Base-by-base conservation (phyloP, 805 yeast species). In the Nakazawaea pomicola region DNA sequence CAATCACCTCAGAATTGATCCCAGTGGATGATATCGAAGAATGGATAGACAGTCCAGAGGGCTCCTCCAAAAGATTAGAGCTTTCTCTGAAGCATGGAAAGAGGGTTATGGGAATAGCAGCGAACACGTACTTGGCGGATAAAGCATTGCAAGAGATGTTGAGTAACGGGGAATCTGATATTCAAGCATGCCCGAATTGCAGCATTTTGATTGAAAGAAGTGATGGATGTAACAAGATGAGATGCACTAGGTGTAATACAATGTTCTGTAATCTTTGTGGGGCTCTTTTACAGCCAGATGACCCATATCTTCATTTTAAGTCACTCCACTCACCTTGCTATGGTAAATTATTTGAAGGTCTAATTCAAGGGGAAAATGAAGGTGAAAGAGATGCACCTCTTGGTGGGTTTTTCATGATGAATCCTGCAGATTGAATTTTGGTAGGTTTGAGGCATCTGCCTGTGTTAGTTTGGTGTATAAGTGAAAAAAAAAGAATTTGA, bases 141-240 rank as follows among this genome's bases (percentile, higher is more conserved):
- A 53, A 58, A 43, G 46, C 72, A 19, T 68, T 79, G 49, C 64
- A 68, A 30, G 61, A 66, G 27, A 58, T 76, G 38, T 53, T 78
- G 9, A 50, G 48, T 10, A 64, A 66, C 8, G 67, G 64, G n/a
- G 62, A 62, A 2, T 61, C 67, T 1, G 68, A 67, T 23, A 56
- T 73, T 40, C 65, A 63, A 16, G 55, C 64, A 39, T 80, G 85
- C 47, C 85, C 86, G 0, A 54, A 56, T 4, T 80, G 85, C 50
- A 54, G 56, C 12, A 50, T 68, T 2, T 68, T 68, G 6, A 69
- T 76, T 5, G 76, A 76, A 44, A 67, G 76, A 43, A 60, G 69
- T 18, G 83, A 78, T 48, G 87, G 85, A 4, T 80, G 85, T 54
- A 79, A 78, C 50, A 77, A 75, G 50, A 77, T 80, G 80, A 65